Percentiles rank a stretch among this genome's conserved stretches.
These are phyloP conservation scores for Symbiotaphrina buchneri DNA, from an alignment of 495 filamentous ascomycete genomes.

Conservation along the genomic window DNA sequence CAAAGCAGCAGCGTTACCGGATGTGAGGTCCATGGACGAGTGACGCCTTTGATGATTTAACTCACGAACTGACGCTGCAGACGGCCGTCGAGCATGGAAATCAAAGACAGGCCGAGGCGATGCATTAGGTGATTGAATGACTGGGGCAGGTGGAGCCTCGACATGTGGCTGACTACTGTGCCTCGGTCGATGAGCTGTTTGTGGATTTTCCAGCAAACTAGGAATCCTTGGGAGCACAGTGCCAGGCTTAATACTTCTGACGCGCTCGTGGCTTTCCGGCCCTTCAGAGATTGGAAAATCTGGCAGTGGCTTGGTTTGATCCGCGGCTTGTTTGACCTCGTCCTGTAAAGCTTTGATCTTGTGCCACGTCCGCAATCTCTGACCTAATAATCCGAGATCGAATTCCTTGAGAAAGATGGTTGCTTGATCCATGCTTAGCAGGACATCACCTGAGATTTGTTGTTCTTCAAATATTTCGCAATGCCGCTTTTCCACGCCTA, in stretches of 20 bases:
- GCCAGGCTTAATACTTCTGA: conserved; percentile 17
- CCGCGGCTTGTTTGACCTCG: conserved; percentile 34
- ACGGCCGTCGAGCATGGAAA: conserved; percentile 23
- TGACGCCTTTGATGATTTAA: conserved; percentile 72
- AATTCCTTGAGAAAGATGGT: conserved; percentile 88
- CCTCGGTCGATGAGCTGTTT: conserved; percentile 2
- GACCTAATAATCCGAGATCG: conserved; percentile 76
- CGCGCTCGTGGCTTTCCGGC: neutral
- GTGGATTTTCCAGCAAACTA: conserved; percentile 22
- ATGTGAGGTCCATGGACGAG: conserved; percentile 55
- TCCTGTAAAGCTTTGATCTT: conserved; percentile 78
- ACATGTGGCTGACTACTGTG: conserved; percentile 11
- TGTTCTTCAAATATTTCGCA: conserved; percentile 90
- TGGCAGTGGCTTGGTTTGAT: conserved; percentile 11
- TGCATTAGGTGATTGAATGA: conserved; percentile 4
- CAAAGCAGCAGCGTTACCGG: conserved; percentile 17
- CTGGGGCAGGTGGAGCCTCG: conserved; percentile 13
- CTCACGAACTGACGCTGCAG: conserved; percentile 67
- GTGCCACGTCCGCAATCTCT: conserved; percentile 83
- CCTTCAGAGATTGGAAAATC: neutral
- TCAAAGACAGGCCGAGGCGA: conserved; percentile 16
- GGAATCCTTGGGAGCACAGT: conserved; percentile 38
- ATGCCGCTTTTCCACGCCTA: conserved; percentile 61
- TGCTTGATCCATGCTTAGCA: conserved; percentile 85
- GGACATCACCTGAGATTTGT: conserved; percentile 83